These are phyloP conservation scores for Pharus latifolius DNA, from an alignment of 176 grass and related monocot species.

Conservation along the genomic window DNA sequence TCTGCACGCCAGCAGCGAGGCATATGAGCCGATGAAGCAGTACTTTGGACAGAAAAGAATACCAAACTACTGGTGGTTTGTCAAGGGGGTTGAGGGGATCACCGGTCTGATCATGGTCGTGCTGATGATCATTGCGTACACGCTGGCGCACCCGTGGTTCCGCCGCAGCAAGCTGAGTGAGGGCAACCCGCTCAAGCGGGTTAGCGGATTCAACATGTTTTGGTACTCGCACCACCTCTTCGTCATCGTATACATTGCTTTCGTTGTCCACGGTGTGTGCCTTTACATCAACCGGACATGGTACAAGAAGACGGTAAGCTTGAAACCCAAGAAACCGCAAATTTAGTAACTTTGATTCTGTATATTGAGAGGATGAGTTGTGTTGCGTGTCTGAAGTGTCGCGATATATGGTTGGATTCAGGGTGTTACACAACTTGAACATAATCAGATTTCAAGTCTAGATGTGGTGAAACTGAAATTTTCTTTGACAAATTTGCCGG, in stretches of 20 bases:
- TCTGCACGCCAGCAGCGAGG: slow-evolving; percentile 42
- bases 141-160: slow-evolving; percentile 77
- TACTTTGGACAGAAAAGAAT: slow-evolving; percentile 60
- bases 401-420: no score
- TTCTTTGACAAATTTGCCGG: not conserved
- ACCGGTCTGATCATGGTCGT: slow-evolving; percentile 70
- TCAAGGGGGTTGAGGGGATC: slow-evolving; percentile 63
- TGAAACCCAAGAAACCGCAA: not conserved
- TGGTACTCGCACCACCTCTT: slow-evolving; percentile 99
- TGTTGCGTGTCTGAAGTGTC: no score
- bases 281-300: slow-evolving; percentile 86
- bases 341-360: no score
- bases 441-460: no score
- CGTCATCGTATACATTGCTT: slow-evolving; percentile 58
- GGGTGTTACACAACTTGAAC: no score
- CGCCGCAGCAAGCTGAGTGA: slow-evolving; percentile 48
- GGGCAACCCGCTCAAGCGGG: slow-evolving; percentile 32
- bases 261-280: slow-evolving; percentile 56
- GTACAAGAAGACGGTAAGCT: slow-evolving; percentile 70
- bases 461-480: no score
- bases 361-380: no score
- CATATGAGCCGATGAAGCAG: slow-evolving; percentile 66
- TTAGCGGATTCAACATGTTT: slow-evolving; percentile 88
- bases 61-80: slow-evolving; percentile 89
- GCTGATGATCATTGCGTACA: slow-evolving; percentile 72